phyloP scores from a whole-genome alignment of 805 yeast species.

The Cyberlindnera xishuangbannaensis region DNA sequence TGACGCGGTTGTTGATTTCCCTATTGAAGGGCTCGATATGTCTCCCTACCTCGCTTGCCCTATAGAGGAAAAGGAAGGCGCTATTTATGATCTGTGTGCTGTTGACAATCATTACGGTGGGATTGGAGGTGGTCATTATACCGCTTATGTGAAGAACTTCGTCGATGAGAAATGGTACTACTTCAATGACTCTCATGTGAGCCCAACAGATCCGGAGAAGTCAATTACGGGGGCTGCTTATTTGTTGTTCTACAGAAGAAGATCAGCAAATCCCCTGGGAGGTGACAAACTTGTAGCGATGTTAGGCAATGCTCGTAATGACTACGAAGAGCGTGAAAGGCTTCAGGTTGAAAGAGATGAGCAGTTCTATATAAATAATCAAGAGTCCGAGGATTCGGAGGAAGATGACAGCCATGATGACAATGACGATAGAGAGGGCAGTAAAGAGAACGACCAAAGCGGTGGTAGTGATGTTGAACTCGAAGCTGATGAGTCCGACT shows the following conservation, averaged over 20 bases:
- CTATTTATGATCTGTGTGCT: slow-evolving; percentile 79
- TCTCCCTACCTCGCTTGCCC: slow-evolving; percentile 43
- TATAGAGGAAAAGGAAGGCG: slow-evolving; percentile 23
- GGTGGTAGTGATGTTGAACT: slow-evolving; percentile 7
- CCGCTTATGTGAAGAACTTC: slow-evolving; percentile 80
- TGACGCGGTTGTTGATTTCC: slow-evolving; percentile 78
- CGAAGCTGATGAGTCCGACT: slow-evolving; percentile 10
- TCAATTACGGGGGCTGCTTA: slow-evolving; percentile 78
- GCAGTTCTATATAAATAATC: slow-evolving; percentile 24
- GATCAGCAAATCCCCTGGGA: slow-evolving; percentile 37
- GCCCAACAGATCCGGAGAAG: slow-evolving; percentile 51
- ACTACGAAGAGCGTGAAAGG: slow-evolving; percentile 23
- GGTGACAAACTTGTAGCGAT: slow-evolving; percentile 38
- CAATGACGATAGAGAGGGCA: not conserved
- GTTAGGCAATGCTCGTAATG: slow-evolving; percentile 36
- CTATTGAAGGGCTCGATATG: slow-evolving; percentile 77
- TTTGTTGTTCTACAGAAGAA: slow-evolving; percentile 71
- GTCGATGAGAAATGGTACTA: slow-evolving; percentile 80
- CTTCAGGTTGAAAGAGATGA: slow-evolving; percentile 21
- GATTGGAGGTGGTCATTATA: slow-evolving; percentile 95
- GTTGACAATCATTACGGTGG: slow-evolving; percentile 97
- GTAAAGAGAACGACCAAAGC: too few relatives aligned
- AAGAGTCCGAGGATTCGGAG: slow-evolving; percentile 16
- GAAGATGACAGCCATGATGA: slow-evolving; percentile 7
- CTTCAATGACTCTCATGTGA: slow-evolving; percentile 79